Base-by-base conservation (phyloP, 106 monocot species). In the Triglochin maritima region DNA sequence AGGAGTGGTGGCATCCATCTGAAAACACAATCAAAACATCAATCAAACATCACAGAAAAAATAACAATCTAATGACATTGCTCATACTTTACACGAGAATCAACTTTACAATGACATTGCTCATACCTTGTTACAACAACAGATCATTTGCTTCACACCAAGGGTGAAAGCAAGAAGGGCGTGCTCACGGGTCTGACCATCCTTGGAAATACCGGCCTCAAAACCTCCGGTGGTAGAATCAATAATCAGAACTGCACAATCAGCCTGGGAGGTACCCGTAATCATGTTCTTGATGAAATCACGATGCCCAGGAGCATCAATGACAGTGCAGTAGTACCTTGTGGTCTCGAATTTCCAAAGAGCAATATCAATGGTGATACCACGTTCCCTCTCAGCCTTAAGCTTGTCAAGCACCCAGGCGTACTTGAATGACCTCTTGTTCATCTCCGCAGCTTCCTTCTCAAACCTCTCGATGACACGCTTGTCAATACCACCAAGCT, bases 221-320 rank as follows among this genome's bases (percentile, higher is more conserved):
- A 29, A 29, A 1, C 29, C 29, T 29, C 29, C 29, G 29, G 29
- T 29, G 1, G 29, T 29, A 1, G 29, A 29, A 43, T 68, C 68
- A 44, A 68, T 68, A 13, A 68, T 68, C 17, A 68, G 68, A 14
- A 68, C 68, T 4, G 68, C 68, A 56, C 68, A 68, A 14, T 68
- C 68, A 1, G 68, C 68, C 55, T 68, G 68, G 41, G 68, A 68
- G 4, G 68, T 68, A 0, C 68, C 68, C 0, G 68, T 68, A 8
- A 68, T 68, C 68, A 68, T 68, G 68, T 68, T 68, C 55, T 68
- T 68, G 55, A 68, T 68, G 55, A 68, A 68, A 41, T 68, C 68
- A 44, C 68, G 68, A 56, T 68, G 68, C 2, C 68, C 68, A 52
- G 68, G 68, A 44, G 68, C 68, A 56, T 68, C 68, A 43, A 68